These are phyloP conservation scores for Chenopodium suecicum DNA, from an alignment of 148 eudicot species.

Conservation along the genomic window DNA sequence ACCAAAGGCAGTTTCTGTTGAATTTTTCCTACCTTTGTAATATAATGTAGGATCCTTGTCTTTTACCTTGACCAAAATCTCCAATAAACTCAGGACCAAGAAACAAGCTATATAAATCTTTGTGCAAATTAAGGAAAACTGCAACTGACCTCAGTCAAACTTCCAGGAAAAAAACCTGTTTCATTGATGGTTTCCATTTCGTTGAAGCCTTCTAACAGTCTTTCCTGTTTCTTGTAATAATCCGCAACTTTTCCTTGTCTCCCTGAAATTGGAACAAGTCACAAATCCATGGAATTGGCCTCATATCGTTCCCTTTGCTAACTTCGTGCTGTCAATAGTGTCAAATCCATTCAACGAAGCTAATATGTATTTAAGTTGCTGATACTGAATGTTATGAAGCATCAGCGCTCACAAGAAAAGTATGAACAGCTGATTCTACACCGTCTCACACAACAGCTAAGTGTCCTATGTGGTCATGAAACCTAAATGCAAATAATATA, in stretches of 20 bases:
- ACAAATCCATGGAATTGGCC: background rate
- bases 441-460: background rate
- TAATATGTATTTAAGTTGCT: background rate
- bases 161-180: conserved; percentile 40
- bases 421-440: background rate
- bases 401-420: background rate
- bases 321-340: too few relatives aligned
- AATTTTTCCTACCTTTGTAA: too few relatives aligned
- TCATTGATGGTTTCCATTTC: conserved; percentile 46
- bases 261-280: conserved; percentile 14
- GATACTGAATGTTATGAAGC: background rate
- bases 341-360: too few relatives aligned
- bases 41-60: background rate
- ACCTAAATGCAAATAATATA: background rate
- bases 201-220: conserved; percentile 40
- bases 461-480: background rate
- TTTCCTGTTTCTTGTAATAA: conserved; percentile 49
- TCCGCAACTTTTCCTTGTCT: conserved; percentile 42
- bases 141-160: conserved; percentile 36
- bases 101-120: background rate
- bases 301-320: background rate
- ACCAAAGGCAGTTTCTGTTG: too few relatives aligned
- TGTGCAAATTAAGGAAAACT: background rate
- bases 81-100: background rate
- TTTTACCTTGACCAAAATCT: background rate